A percentile compares a stretch with the other conserved stretches of the same genome.
phyloP scores from a whole-genome alignment of 805 yeast genomes.

The Yarrowia sp. region DNA sequence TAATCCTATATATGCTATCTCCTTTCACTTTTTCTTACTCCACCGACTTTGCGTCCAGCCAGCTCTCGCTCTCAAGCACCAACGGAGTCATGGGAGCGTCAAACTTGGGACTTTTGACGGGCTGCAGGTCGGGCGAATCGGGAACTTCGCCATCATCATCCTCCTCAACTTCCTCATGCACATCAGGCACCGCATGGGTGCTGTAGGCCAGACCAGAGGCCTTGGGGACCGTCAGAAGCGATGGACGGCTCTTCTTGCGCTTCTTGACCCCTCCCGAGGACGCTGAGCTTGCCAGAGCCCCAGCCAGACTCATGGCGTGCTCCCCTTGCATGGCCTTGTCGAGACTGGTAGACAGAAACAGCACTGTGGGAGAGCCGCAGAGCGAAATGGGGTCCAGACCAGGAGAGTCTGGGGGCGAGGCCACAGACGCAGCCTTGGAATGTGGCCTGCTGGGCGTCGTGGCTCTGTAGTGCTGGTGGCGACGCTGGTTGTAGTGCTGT shows the following conservation, averaged over 20 bases:
- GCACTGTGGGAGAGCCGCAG: slow-evolving; percentile 19
- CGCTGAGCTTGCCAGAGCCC: not conserved
- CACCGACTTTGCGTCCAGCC: not conserved
- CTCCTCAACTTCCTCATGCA: slow-evolving; percentile 14
- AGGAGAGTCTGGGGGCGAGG: slow-evolving; percentile 25
- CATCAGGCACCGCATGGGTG: not conserved
- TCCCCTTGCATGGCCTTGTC: slow-evolving; percentile 18
- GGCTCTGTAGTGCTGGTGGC: slow-evolving; percentile 16
- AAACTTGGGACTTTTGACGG: slow-evolving; percentile 21
- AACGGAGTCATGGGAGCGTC: slow-evolving; percentile 21
- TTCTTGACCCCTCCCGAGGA: slow-evolving; percentile 13
- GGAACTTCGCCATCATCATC: slow-evolving; percentile 7
- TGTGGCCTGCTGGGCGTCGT: slow-evolving; percentile 16
- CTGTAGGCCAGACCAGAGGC: not conserved
- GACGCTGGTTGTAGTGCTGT: slow-evolving; percentile 23
- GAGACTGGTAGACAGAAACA: slow-evolving; percentile 15
- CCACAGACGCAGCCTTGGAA: not conserved
- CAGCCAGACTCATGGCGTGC: slow-evolving; percentile 7
- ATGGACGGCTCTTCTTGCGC: slow-evolving; percentile 14
- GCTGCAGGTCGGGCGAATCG: slow-evolving; percentile 14
- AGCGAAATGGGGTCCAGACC: slow-evolving; percentile 25
- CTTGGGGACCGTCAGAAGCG: slow-evolving; percentile 8
- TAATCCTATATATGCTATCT: not conserved
- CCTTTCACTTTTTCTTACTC: not conserved
- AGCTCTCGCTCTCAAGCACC: slow-evolving; percentile 6